Evolutionary conservation across 202 grass and related monocot species (phyloP), one percentile per base, ranked within the genome.

Genomic region (Panicum hallii): DNA sequence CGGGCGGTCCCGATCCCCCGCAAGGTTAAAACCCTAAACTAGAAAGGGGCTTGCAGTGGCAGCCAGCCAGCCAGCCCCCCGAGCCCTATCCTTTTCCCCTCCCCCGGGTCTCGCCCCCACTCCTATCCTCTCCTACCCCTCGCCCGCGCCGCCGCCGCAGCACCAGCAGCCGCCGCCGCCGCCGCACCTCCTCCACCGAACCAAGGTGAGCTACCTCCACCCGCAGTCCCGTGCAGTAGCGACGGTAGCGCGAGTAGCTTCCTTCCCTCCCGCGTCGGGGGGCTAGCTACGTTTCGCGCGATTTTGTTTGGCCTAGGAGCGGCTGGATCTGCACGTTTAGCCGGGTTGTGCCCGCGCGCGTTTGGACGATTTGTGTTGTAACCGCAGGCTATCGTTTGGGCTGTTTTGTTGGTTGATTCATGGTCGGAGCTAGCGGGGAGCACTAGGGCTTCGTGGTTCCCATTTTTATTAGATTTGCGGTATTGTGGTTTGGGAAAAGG

Each of bases 1-100:
- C 83, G 54, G 30, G 81, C 87, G 90, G 87, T 6, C 22, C 34
- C 1, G 14, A 70, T 50, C 17, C 4, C 11, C 11, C 32, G 3
- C 4, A 19, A 79, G 16, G 36, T 79, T 91, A 82, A 90, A 90
- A 90, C 86, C 89, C 86, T 88, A 85, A 82, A 83, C 78, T 71
- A 82, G 75, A 77, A 88, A 77, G 34, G 64, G 56, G 1, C 78
- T 73, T 43, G 63, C 43, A 40, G 57, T 61, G 52, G 52, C 16
- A 46, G 22, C 14, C 78, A 76, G 16, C 58, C 11, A 77, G 69
- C 42, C 48, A 79, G 34, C 74, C 28, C n/a, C 52, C 19, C 61
- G 74, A 83, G 74, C 74, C 79, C 69, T 86, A 86, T 89, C 90
- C 75, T 78, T 86, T 64, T 70, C 68, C 23, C 65, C 75, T 23